Evolutionary conservation across 768 basidiomycete species (phyloP).

Genomic region (Phaeotremella skinneri): DNA sequence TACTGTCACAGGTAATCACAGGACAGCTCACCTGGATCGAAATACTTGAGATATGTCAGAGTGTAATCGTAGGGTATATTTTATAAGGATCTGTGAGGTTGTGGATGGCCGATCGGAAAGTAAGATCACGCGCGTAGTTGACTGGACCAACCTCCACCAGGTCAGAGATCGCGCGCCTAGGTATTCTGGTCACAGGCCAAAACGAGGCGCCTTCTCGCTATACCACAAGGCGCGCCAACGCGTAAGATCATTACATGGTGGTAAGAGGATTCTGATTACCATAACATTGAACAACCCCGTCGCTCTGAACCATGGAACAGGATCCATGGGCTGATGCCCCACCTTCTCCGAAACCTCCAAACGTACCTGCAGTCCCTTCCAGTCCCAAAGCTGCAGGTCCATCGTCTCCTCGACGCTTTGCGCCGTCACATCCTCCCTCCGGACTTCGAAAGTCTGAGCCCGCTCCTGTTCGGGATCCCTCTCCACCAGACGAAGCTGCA

Average conservation of each 20-base stretch:
- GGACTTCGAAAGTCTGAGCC: neutral
- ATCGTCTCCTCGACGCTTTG: neutral
- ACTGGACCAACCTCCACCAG: neutral
- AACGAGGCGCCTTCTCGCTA: neutral
- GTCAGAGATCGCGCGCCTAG: neutral
- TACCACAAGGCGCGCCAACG: neutral
- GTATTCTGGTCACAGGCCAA: neutral
- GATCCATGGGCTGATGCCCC: constrained; percentile 46
- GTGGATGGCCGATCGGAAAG: neutral
- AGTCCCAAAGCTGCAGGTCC: neutral
- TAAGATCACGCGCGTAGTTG: neutral
- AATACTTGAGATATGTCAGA: no score
- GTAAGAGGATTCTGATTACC: constrained; percentile 1
- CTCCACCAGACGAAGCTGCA: neutral
- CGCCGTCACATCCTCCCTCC: no score
- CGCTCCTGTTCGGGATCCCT: no score
- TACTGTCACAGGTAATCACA: no score
- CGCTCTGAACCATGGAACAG: constrained; percentile 32
- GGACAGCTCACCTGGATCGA: no score
- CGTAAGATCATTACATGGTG: neutral
- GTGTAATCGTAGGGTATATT: no score
- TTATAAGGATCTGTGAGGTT: no score
- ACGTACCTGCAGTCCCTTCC: neutral
- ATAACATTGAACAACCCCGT: neutral
- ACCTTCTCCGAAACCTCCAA: constrained; percentile 15